Base-by-base conservation (phyloP, 768 basidiomycete species). In the Clitopilus passeckerianus region DNA sequence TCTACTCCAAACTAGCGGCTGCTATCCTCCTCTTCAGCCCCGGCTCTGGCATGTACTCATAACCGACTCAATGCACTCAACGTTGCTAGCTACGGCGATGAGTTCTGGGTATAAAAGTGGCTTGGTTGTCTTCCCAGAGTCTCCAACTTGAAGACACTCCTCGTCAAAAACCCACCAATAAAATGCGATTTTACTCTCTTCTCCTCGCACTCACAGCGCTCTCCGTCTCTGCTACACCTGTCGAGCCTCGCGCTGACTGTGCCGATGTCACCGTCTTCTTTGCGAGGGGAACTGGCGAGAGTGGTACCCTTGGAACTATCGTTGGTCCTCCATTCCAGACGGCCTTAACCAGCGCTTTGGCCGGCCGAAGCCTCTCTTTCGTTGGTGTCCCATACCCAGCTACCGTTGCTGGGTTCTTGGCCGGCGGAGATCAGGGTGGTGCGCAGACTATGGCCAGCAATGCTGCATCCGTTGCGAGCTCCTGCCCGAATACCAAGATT, bases 241-340 rank as follows among this genome's bases (percentile, higher is more conserved):
- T 60, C 1, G 60, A 60, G 5, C 59, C 59, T 15, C 67, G 68
- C 24, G 67, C 67, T 41, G 53, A 63, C 15, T 75, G 72, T 54
- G 63, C 71, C 12, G 71, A 71, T 43, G 74, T 75, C 27, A 67
- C 70, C 6, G 75, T 75, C 20, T 64, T 73, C 53, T 76, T 75
- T 41, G 75, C 75, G 46, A 70, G 76, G 8, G 76, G 77, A 3
- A 77, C 76, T 0, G 60, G 55, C 3, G 77, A 77, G 53, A 4
- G 62, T 8, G 65, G 66, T 10, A 71, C 72, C 7, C 70, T 76
- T 24, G 76, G 76, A 8, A 61, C 65, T 6, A 59, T 75, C 44
- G 74, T 77, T 22, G 77, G 76, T 3, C 76, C 76, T 9, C 72
- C 71, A 12, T 71, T 78, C 65, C 59, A 67, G 46, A n/a, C 65